These are phyloP conservation scores for Xanthoconium stramineum DNA, from an alignment of 768 basidiomycete species.

Conservation along the genomic window DNA sequence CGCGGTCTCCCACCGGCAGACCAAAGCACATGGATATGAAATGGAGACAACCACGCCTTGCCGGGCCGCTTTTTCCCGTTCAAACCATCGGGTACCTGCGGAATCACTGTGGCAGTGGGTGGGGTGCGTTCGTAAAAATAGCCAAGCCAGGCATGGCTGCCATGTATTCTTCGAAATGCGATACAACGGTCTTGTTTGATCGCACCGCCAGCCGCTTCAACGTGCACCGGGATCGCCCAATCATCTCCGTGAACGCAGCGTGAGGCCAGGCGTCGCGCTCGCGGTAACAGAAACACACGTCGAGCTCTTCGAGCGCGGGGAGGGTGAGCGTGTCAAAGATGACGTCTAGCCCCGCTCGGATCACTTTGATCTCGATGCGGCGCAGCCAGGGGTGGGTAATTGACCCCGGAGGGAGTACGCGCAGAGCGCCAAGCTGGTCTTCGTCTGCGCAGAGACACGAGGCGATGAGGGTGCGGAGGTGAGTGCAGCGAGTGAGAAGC, in stretches of 20 bases:
- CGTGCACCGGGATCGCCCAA: conserved; percentile 23
- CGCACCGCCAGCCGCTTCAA: conserved; percentile 25
- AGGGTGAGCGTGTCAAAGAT: conserved; percentile 21
- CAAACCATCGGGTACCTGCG: neutral
- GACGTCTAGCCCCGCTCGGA: conserved; percentile 21
- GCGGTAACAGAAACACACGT: conserved; percentile 30
- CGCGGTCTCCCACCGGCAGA: too few relatives aligned
- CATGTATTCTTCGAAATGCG: conserved; percentile 23
- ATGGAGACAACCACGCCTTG: neutral
- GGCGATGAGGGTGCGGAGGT: conserved; percentile 18
- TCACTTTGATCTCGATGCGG: conserved; percentile 30
- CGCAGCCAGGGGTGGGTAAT: conserved; percentile 17
- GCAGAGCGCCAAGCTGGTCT: conserved; percentile 8
- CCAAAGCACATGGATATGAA: too few relatives aligned
- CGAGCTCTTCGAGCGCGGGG: conserved; percentile 30
- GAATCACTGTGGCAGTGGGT: neutral
- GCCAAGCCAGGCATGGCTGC: conserved; percentile 20
- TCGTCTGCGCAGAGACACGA: conserved; percentile 27
- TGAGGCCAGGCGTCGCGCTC: conserved; percentile 31
- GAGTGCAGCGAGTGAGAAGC: conserved; percentile 20
- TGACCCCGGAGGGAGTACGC: conserved; percentile 5
- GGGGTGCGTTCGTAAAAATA: conserved; percentile 10
- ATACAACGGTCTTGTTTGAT: conserved; percentile 19
- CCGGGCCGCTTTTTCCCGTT: neutral
- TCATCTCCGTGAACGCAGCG: conserved; percentile 19